A percentile compares a stretch with the other conserved stretches of the same genome.
Evolutionary conservation across 768 basidiomycete species (phyloP).

Genomic region (Zangia roseola): DNA sequence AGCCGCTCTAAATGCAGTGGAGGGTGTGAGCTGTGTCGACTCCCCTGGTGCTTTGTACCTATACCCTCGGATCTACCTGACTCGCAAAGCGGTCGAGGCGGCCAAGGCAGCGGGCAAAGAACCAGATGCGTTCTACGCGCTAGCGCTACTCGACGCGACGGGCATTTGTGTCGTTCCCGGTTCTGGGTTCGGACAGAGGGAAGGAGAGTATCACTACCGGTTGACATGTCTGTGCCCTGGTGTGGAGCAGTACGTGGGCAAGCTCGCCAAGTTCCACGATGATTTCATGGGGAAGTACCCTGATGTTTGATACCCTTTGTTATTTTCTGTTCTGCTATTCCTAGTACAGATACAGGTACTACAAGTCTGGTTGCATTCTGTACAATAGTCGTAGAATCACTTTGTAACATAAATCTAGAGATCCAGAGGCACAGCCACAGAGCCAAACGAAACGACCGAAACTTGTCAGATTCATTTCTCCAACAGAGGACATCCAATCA

Average conservation of each 20-base stretch:
- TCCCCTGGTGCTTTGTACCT: slow-evolving; percentile 94
- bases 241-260: slow-evolving; percentile 87
- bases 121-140: slow-evolving; percentile 88
- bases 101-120: slow-evolving; percentile 71
- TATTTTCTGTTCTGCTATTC: not conserved
- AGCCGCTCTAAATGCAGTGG: slow-evolving; percentile 71
- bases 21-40: slow-evolving; percentile 88
- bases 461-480: no score
- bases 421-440: no score
- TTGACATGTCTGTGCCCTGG: slow-evolving; percentile 94
- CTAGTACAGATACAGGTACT: no score
- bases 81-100: slow-evolving; percentile 67
- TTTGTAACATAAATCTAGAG: slow-evolving; percentile 2
- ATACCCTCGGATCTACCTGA: slow-evolving; percentile 79
- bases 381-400: not conserved
- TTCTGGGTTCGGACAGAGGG: slow-evolving; percentile 90
- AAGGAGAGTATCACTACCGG: slow-evolving; percentile 87
- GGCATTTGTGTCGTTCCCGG: slow-evolving; percentile 96
- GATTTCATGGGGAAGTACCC: slow-evolving; percentile 55
- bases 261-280: slow-evolving; percentile 74
- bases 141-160: slow-evolving; percentile 80
- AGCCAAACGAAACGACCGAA: no score
- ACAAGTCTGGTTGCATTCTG: no score
- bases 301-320: slow-evolving; percentile 11
- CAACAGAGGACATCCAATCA: no score